A percentile compares a stretch with the other conserved stretches of the same genome.
Evolutionary conservation across 1,284 basidiomycete species (phyloP).

Genomic region (Cryptococcus sp.): DNA sequence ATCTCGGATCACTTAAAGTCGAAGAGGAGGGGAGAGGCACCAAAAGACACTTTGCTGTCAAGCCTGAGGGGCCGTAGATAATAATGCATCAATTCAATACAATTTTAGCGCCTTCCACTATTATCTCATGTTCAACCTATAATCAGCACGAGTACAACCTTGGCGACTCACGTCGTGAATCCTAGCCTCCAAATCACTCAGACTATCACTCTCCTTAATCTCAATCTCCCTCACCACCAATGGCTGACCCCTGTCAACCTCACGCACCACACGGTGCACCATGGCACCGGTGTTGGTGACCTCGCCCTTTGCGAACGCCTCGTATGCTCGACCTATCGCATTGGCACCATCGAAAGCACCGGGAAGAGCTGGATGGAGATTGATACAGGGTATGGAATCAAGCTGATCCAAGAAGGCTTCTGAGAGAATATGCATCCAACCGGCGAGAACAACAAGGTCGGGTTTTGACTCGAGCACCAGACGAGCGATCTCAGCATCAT

Average conservation of each 20-base stretch:
- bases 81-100: conserved; percentile 54
- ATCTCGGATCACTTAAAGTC: conserved; percentile 47
- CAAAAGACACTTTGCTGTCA: conserved; percentile 34
- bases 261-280: conserved; percentile 90
- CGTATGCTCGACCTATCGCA: conserved; percentile 83
- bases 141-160: background rate
- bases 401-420: conserved; percentile 50
- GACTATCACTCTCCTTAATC: conserved; percentile 65
- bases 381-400: conserved; percentile 71
- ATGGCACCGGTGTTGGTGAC: conserved; percentile 77
- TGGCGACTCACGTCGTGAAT: conserved; percentile 57
- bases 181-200: conserved; percentile 70
- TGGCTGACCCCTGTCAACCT: conserved; percentile 89
- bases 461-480: conserved; percentile 63
- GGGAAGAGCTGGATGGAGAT: conserved; percentile 92
- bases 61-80: conserved; percentile 18
- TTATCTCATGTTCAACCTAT: conserved; percentile 77
- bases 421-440: conserved; percentile 92
- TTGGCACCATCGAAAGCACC: conserved; percentile 90
- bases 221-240: conserved; percentile 74
- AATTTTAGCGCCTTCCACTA: conserved; percentile 74
- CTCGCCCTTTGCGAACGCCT: conserved; percentile 78
- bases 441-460: conserved; percentile 86
- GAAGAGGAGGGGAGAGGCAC: conserved; percentile 38
- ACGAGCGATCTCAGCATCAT: conserved; percentile 77